Percentiles rank a stretch among this genome's conserved stretches.
These are phyloP conservation scores for Amanita pallidorosea DNA, from an alignment of 768 basidiomycete genomes.

Conservation along the genomic window DNA sequence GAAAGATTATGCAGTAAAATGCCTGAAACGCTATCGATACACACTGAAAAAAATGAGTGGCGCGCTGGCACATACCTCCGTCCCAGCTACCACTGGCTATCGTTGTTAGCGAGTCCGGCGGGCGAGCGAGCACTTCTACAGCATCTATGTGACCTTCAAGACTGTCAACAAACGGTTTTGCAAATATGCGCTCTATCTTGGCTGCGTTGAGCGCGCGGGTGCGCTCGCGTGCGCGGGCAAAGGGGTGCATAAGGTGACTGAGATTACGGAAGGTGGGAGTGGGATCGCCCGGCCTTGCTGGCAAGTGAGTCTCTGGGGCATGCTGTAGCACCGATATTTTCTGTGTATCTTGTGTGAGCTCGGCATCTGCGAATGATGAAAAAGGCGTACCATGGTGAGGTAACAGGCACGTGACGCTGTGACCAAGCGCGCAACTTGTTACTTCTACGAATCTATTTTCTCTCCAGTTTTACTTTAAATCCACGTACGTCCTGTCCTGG, in stretches of 20 bases:
- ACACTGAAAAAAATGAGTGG: not conserved
- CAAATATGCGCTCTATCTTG: constrained; percentile 95
- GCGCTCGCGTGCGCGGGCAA: constrained; percentile 85
- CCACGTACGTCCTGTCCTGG: no score
- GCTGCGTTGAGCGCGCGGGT: constrained; percentile 89
- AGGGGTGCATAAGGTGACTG: constrained; percentile 92
- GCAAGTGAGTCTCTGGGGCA: constrained; percentile 65
- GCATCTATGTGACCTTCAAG: constrained; percentile 93
- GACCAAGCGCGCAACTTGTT: no score
- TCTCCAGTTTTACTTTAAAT: no score
- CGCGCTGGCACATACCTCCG: constrained; percentile 54
- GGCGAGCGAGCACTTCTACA: constrained; percentile 75
- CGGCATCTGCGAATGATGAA: no score
- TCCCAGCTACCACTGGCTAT: constrained; percentile 94
- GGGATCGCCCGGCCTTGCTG: constrained; percentile 68
- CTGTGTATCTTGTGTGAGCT: constrained; percentile 21
- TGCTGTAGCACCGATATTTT: constrained; percentile 86
- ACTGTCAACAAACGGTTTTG: constrained; percentile 89
- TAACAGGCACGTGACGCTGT: no score
- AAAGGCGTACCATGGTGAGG: no score
- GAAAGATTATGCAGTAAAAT: constrained; percentile 80
- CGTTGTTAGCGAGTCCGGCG: constrained; percentile 59
- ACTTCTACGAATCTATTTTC: no score
- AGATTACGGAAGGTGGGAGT: constrained; percentile 87
- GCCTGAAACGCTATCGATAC: constrained; percentile 30